phyloP scores from a whole-genome alignment of 257 asterid species.

The Nyctanthes arbortristis region DNA sequence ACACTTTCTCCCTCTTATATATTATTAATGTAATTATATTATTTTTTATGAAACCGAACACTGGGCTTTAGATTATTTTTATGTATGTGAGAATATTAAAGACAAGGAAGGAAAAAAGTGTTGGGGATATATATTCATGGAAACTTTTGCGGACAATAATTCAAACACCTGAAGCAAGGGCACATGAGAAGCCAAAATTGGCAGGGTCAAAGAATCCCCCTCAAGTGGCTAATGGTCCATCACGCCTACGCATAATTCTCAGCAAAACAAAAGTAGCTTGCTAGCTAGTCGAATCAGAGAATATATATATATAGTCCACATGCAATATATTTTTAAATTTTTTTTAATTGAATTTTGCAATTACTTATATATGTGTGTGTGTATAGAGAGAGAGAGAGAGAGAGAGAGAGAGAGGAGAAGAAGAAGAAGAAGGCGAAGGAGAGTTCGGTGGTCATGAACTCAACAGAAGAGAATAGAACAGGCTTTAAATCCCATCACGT shows the following conservation, averaged over 20 bases:
- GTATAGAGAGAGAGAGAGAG: slow-evolving; percentile 16
- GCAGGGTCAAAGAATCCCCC: slow-evolving; percentile 24
- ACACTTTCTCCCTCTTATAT: slow-evolving; percentile 8
- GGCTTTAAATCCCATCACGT: slow-evolving; percentile 80
- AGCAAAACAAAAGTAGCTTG: too few species aligned
- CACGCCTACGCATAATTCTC: too few species aligned
- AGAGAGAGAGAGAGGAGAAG: slow-evolving; percentile 28
- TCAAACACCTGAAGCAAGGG: slow-evolving; percentile 39
- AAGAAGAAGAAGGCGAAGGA: slow-evolving; percentile 30
- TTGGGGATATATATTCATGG: slow-evolving; percentile 28
- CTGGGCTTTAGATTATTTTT: slow-evolving; percentile 13
- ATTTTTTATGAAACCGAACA: neutral
- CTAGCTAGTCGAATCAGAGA: slow-evolving; percentile 36
- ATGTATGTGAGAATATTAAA: neutral
- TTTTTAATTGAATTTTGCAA: slow-evolving; percentile 51
- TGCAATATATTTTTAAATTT: slow-evolving; percentile 40
- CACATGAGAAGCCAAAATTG: slow-evolving; percentile 27
- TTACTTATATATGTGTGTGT: too few species aligned
- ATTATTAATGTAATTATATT: neutral
- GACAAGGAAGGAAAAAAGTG: slow-evolving; percentile 30
- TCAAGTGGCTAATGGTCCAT: slow-evolving; percentile 23
- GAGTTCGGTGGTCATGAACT: too few species aligned
- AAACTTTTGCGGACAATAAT: slow-evolving; percentile 47
- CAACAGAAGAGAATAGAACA: too few species aligned
- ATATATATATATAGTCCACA: slow-evolving; percentile 26